Conservation (phyloP, 2,329 filamentous ascomycete genomes). For the Diaporthe australafricana region DNA sequence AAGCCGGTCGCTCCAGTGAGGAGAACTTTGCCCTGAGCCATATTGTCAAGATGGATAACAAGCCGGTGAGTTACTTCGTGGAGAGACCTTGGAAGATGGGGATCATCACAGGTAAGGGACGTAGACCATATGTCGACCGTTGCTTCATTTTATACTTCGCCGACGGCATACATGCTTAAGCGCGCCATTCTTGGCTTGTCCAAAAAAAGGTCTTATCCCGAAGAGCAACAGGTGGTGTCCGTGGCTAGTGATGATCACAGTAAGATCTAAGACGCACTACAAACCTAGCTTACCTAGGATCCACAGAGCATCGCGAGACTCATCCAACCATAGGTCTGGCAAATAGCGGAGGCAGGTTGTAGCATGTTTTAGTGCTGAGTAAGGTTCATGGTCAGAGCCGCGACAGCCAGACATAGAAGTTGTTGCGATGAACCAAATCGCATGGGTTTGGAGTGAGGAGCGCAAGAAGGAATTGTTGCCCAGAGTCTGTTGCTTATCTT, state of each 20-base stretch:
- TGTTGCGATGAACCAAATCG: neutral
- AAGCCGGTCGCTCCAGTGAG: constrained; percentile 44
- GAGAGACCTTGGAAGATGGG: neutral
- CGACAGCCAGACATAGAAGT: neutral
- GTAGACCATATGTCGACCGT: neutral
- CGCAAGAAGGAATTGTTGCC: neutral
- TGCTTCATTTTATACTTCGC: neutral
- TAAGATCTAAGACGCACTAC: neutral
- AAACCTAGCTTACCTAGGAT: neutral
- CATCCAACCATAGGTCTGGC: neutral
- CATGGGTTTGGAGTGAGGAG: neutral
- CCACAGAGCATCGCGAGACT: neutral
- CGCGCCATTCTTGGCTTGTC: neutral
- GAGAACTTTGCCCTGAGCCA: constrained; percentile 37
- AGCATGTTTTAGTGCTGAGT: neutral
- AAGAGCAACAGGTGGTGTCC: neutral
- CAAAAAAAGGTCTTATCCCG: neutral
- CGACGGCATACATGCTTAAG: neutral
- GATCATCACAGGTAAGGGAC: neutral
- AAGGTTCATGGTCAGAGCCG: neutral
- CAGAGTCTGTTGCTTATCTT: neutral
- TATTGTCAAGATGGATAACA: neutral
- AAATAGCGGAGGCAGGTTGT: neutral
- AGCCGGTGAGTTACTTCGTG: neutral
- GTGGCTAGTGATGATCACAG: neutral